Base-by-base conservation (phyloP, 106 monocot species). In the Acorus calamus region DNA sequence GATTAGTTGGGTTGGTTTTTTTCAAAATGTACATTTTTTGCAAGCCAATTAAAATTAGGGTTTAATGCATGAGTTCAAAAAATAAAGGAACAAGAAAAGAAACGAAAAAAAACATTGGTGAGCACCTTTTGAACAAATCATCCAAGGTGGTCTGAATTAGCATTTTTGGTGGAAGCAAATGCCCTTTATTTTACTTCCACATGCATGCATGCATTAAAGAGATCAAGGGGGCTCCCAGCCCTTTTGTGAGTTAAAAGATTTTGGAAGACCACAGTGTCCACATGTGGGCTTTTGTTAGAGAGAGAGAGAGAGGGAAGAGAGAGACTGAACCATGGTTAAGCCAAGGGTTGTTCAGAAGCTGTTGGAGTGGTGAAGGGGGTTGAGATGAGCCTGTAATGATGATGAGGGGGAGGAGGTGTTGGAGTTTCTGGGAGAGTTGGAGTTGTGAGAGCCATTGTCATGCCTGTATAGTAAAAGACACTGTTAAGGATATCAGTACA, bases 401-500 rank as follows among this genome's bases (percentile, higher is more conserved):
- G 13, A 46, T 79, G 62, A 51, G 81, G 44, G 47, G 84, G 73
- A 75, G 69, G 75, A 59, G 79, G 71, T 28, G 28, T 28, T 28
- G 28, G 28, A 28, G 28, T 28, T 28, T 0, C 28, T 28, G 28
- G 28, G 51, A 75, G 68, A 53, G 82, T 69, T 60, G 83, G 82
- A 79, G 77, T 66, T 44, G 76, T 56, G 72, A 83, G 69, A 62
- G 80, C 72, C 78, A 76, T 74, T 6, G 67, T 86, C 78, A 90
- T 80, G 80, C 89, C 89, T 89, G 89, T 75, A 80, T 63, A 64
- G 66, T 55, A 73, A 86, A 75, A 70, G 76, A 79, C 74, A 83
- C 78, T 83, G 86, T 86, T 78, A 89, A 63, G 78, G 61, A 78
- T 77, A 77, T 76, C 75, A 86, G 75, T 78, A 69, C 28, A 28